Base-by-base conservation (phyloP, 768 basidiomycete genomes). In the Termitomyces sp. region DNA sequence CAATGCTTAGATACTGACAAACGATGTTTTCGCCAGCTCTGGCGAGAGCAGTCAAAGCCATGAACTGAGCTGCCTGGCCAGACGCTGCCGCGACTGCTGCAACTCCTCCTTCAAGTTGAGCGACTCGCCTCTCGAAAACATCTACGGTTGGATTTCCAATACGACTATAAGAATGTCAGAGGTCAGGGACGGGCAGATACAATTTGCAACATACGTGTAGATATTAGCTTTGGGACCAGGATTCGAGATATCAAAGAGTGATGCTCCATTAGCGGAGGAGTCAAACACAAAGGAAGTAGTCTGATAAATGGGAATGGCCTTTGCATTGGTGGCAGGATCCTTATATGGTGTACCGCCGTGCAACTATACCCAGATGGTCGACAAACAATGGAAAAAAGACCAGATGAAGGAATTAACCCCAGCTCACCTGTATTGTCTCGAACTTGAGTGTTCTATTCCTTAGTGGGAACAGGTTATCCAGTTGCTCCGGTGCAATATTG, bases 241-340 rank as follows among this genome's bases (percentile, higher is more conserved):
- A n/a, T 26, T 46, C 1, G 57, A 58, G 12, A 50, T 54, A 47
- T 63, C 56, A 35, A 60, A 63, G 7, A 60, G 59, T 6, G 61
- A 55, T 7, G 62, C 59, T 80, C 83, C 67, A 79, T 74, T 20
- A 77, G 63, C 59, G 3, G 63, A 80, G 60, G 83, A 71, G 48
- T 86, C 78, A 70, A 85, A 85, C 32, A 81, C 78, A 58, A 80
- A 87, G 47, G 78, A 78, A 2, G 83, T 79, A 14, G 79, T 71
- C 16, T 83, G 78, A 47, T 86, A 86, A 66, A 88, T 87, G 0
- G 86, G 86, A 2, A 81, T 80, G 1, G 87, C 87, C 10, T 84
- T 78, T 0, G 86, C 82, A 41, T 82, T 82, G 18, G 82, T 83
- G 4, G 81, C 68, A 0, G 80, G 74, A 64, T 85, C 84, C 2